Percentiles rank a stretch among this genome's conserved stretches.
Conservation (phyloP, 2,329 filamentous ascomycete genomes). For the Penicillium sp. region DNA sequence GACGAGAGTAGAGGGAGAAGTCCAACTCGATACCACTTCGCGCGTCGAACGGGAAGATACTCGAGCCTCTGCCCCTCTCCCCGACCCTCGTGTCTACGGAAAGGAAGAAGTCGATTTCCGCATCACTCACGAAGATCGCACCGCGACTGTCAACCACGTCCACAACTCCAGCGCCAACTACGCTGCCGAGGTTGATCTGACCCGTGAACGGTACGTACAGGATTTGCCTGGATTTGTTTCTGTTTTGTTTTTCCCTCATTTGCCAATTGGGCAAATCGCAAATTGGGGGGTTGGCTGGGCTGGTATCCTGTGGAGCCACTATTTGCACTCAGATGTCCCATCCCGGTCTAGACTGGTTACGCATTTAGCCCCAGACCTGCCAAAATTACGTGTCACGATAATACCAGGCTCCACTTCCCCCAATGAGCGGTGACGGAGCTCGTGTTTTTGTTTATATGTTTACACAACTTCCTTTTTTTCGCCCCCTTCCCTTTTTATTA, state of each 20-base stretch:
- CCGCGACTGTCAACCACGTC: constrained; percentile 22
- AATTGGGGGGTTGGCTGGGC: neutral
- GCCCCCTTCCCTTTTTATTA: constrained; percentile 1
- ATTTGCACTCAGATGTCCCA: constrained; percentile 31
- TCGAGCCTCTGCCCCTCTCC: constrained; percentile 72
- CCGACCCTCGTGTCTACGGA: constrained; percentile 69
- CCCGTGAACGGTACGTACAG: constrained; percentile 56
- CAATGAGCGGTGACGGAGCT: constrained; percentile 35
- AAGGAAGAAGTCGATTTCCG: constrained; percentile 89
- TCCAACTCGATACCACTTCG: constrained; percentile 74
- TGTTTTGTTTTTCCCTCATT: neutral
- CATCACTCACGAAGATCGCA: constrained; percentile 59
- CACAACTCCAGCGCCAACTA: constrained; percentile 25
- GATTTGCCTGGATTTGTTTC: constrained; percentile 2
- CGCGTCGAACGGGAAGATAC: constrained; percentile 98
- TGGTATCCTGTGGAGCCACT: constrained; percentile 23
- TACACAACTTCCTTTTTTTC: constrained; percentile 22
- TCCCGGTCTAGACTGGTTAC: constrained; percentile 31
- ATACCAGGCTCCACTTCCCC: constrained; percentile 28
- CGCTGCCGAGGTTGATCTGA: constrained; percentile 55
- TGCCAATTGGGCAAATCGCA: neutral
- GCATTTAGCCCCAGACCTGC: constrained; percentile 29
- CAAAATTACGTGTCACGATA: constrained; percentile 34
- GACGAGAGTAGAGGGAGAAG: constrained; percentile 87
- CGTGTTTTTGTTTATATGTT: constrained; percentile 35